Conservation (phyloP, 2,329 filamentous ascomycete genomes). For the Trichoderma simmonsii region DNA sequence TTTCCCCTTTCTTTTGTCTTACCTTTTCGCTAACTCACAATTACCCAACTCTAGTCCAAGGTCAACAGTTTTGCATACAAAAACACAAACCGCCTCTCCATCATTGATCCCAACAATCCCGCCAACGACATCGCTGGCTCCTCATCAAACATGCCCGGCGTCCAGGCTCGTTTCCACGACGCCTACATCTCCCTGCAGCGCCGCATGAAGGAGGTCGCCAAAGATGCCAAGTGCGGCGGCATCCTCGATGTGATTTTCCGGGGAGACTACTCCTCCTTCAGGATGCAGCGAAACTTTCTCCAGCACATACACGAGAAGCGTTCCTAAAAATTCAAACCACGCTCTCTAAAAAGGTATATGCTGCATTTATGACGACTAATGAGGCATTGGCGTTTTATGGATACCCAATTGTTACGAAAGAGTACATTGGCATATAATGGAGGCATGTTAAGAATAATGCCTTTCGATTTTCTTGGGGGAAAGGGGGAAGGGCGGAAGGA, state of each 20-base stretch:
- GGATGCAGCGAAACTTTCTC: slow-evolving; percentile 64
- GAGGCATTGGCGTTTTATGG: slow-evolving; percentile 16
- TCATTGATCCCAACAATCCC: slow-evolving; percentile 85
- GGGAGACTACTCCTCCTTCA: slow-evolving; percentile 76
- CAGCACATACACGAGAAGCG: slow-evolving; percentile 47
- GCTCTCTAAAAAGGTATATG: slow-evolving; percentile 20
- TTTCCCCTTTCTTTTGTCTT: background rate
- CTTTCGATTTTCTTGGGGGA: background rate
- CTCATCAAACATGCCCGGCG: slow-evolving; percentile 65
- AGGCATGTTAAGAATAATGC: background rate
- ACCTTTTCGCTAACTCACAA: background rate
- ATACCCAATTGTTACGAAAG: background rate
- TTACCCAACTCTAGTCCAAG: slow-evolving; percentile 34
- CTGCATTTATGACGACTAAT: background rate
- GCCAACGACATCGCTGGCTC: slow-evolving; percentile 89
- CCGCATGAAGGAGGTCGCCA: slow-evolving; percentile 53
- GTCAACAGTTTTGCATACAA: slow-evolving; percentile 51
- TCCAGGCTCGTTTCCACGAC: slow-evolving; percentile 66
- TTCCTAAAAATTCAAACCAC: slow-evolving; percentile 29
- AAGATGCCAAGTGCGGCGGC: slow-evolving; percentile 28
- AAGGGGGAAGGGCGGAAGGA: background rate
- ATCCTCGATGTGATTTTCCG: slow-evolving; percentile 71
- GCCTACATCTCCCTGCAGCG: slow-evolving; percentile 57
- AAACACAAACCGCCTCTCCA: slow-evolving; percentile 68
- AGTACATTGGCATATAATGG: slow-evolving; percentile 14